Percentiles rank a stretch among this genome's conserved stretches.
These are phyloP conservation scores for Exophiala calicioides DNA, from an alignment of 2,329 filamentous ascomycete species.

Conservation along the genomic window DNA sequence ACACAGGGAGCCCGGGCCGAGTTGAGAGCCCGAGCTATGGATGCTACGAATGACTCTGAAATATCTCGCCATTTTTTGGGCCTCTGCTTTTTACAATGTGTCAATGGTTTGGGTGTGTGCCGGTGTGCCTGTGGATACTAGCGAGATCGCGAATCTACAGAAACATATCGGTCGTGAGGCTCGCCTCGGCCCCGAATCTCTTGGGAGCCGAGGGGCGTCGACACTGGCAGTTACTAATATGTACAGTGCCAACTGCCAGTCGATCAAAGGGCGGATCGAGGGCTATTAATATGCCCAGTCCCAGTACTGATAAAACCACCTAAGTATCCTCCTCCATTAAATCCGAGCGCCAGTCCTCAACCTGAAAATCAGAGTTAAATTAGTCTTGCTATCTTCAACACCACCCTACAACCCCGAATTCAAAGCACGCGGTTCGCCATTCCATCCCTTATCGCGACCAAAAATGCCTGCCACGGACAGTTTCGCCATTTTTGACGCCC, in stretches of 20 bases:
- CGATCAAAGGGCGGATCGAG: no score
- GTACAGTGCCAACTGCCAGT: no score
- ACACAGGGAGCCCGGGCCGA: slow-evolving; percentile 13
- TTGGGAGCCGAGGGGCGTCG: no score
- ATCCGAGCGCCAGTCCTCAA: no score
- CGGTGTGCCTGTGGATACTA: no score
- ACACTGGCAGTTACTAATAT: no score
- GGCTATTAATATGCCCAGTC: no score
- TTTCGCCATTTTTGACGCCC: background rate
- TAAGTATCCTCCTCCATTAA: no score
- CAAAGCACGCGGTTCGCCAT: background rate
- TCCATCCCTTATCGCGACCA: background rate
- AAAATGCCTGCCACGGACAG: background rate
- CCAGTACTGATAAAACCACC: no score
- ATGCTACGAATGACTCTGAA: slow-evolving; percentile 12
- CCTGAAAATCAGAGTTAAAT: background rate
- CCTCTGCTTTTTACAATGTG: slow-evolving; percentile 1
- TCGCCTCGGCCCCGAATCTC: no score
- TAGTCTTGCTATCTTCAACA: background rate
- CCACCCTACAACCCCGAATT: background rate
- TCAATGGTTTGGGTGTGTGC: background rate
- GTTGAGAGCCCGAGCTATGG: slow-evolving; percentile 17
- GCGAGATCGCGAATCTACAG: background rate
- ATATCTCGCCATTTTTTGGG: slow-evolving; percentile 12
- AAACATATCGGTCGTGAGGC: no score